These are phyloP conservation scores for Leptographium radiaticola DNA, from an alignment of 2,329 filamentous ascomycete genomes.

Conservation along the genomic window DNA sequence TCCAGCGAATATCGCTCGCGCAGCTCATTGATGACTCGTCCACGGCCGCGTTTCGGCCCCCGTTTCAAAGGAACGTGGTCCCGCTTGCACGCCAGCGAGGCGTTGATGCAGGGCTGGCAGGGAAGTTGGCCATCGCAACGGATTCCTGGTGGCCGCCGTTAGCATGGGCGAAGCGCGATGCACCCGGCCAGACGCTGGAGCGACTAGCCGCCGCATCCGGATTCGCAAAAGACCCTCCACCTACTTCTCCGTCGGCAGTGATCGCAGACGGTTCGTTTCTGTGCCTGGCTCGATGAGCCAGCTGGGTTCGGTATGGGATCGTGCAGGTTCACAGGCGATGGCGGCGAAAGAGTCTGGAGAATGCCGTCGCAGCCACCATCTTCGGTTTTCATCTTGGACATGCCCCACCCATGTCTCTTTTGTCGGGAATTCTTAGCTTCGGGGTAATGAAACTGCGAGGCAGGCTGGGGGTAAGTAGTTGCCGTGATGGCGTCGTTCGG, in stretches of 20 bases:
- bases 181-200: no score
- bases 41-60: constrained; percentile 48
- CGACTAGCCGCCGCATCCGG: no score
- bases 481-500: not conserved
- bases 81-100: constrained; percentile 48
- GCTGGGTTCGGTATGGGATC: not conserved
- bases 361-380: constrained; percentile 10
- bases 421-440: not conserved
- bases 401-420: constrained; percentile 7
- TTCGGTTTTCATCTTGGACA: constrained; percentile 12
- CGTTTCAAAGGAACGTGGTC: constrained; percentile 52
- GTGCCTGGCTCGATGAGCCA: not conserved
- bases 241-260: constrained; percentile 30
- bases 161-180: not conserved
- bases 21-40: constrained; percentile 50
- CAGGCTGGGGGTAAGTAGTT: not conserved
- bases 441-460: not conserved
- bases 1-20: constrained; percentile 27
- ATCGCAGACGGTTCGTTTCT: constrained; percentile 29
- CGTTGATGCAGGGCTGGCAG: constrained; percentile 47
- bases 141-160: constrained; percentile 21
- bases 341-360: constrained; percentile 7
- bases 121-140: constrained; percentile 33
- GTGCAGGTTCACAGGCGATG: not conserved
- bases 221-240: no score